phyloP scores from a whole-genome alignment of 192 early-diverging fungal genomes.

The Gamsiella multidivaricata region DNA sequence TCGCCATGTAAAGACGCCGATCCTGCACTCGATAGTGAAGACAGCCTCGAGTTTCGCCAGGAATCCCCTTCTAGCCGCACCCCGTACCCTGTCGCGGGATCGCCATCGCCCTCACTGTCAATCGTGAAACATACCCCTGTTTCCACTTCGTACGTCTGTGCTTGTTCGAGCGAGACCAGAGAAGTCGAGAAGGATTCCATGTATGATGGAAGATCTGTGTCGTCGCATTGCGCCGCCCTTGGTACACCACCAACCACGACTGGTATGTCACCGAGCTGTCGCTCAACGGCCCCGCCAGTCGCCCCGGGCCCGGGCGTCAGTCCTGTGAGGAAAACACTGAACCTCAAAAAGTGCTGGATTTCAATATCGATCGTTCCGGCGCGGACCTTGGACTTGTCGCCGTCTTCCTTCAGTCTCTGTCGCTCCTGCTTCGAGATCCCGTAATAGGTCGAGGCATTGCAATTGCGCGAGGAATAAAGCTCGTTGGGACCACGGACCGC shows the following conservation, averaged over 20 bases:
- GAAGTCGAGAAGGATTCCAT: constrained; percentile 29
- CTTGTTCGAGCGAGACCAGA: background rate
- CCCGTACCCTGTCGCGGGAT: background rate
- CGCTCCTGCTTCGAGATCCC: background rate
- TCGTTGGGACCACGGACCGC: constrained; percentile 5
- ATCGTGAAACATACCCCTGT: constrained; percentile 7
- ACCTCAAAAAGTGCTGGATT: constrained; percentile 34
- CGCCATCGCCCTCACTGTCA: background rate
- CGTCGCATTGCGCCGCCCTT: background rate
- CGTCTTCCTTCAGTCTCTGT: background rate
- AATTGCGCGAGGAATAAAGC: constrained; percentile 9
- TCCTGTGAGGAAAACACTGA: background rate
- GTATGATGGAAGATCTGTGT: constrained; percentile 16
- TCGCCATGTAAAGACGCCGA: background rate
- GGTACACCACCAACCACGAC: constrained; percentile 17
- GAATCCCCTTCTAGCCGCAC: too few species aligned
- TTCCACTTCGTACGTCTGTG: constrained; percentile 2
- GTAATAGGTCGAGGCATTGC: constrained; percentile 22
- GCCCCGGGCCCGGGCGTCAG: background rate
- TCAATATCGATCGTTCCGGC: constrained; percentile 19
- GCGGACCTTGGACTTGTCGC: background rate
- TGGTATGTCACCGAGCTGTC: constrained; percentile 18
- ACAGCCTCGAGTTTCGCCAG: background rate
- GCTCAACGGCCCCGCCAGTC: background rate
- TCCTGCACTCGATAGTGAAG: background rate